These are phyloP conservation scores for Cryptosporidium ubiquitum DNA, from an alignment of 169 alveolate species.

Conservation along the genomic window DNA sequence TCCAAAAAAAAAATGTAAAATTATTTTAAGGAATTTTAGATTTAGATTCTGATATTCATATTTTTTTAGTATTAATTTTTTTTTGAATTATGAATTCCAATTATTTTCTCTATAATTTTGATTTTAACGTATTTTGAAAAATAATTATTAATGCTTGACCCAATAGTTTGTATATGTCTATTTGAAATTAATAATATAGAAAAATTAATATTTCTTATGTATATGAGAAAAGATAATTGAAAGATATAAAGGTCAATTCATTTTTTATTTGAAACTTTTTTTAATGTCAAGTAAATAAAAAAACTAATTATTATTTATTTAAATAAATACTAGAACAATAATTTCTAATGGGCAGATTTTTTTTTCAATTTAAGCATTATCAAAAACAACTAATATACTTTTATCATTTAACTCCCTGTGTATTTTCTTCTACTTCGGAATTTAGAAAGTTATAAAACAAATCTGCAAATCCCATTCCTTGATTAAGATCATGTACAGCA, in stretches of 20 bases:
- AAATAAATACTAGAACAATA: background rate
- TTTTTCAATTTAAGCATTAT: background rate
- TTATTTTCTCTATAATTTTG: no score
- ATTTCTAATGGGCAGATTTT: background rate
- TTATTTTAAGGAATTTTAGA: no score
- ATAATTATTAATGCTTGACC: background rate
- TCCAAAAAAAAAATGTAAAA: background rate
- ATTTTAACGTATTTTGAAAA: no score
- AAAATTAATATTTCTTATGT: no score
- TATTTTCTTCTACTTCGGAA: constrained; percentile 37
- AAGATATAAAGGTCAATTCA: no score
- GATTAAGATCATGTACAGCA: background rate
- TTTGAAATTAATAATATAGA: no score
- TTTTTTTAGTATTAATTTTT: no score
- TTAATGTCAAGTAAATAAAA: background rate
- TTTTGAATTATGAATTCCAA: no score
- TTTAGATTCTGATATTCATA: background rate
- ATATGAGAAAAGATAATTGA: no score
- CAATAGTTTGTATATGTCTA: no score
- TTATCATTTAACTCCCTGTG: background rate
- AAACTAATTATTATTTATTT: no score
- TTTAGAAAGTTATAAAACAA: constrained; percentile 45
- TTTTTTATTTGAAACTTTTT: no score
- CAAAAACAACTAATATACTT: background rate
- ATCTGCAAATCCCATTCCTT: constrained; percentile 63